Evolutionary conservation across 169 alveolate species (phyloP).

Genomic region (Eimeria maxima): DNA sequence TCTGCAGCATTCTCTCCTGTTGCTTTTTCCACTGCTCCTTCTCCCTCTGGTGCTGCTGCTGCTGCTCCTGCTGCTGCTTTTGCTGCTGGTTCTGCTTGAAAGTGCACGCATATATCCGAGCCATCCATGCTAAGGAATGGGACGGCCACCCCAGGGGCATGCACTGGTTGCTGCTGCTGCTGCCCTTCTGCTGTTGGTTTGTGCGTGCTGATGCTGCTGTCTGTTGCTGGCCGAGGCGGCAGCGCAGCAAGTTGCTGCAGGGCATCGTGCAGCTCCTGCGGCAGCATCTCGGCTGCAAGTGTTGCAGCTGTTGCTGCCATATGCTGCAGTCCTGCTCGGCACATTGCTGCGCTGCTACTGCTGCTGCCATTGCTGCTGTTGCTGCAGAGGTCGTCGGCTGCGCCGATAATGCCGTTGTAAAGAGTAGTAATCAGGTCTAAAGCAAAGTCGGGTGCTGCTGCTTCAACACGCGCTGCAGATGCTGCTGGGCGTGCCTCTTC

Average conservation of each 20-base stretch:
- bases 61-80: too few relatives aligned
- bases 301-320: background rate
- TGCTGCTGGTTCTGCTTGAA: background rate
- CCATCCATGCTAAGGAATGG: background rate
- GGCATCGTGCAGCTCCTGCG: slow-evolving; percentile 38
- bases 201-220: background rate
- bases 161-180: slow-evolving; percentile 8
- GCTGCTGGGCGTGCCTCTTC: background rate
- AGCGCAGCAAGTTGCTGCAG: slow-evolving; percentile 43
- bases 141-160: slow-evolving; percentile 26
- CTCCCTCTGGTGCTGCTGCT: too few relatives aligned
- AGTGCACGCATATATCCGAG: slow-evolving; percentile 1
- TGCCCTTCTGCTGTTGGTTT: background rate
- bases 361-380: slow-evolving; percentile 29
- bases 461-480: background rate
- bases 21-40: too few relatives aligned
- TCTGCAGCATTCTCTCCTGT: background rate
- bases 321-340: slow-evolving; percentile 56
- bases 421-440: background rate
- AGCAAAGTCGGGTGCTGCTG: background rate
- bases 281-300: slow-evolving; percentile 1
- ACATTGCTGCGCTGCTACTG: slow-evolving; percentile 33
- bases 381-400: slow-evolving; percentile 36
- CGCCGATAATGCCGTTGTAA: slow-evolving; percentile 10
- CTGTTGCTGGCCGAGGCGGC: background rate